These are phyloP conservation scores for Olyra latifolia DNA, from an alignment of 176 grass and related monocot species.

Conservation along the genomic window DNA sequence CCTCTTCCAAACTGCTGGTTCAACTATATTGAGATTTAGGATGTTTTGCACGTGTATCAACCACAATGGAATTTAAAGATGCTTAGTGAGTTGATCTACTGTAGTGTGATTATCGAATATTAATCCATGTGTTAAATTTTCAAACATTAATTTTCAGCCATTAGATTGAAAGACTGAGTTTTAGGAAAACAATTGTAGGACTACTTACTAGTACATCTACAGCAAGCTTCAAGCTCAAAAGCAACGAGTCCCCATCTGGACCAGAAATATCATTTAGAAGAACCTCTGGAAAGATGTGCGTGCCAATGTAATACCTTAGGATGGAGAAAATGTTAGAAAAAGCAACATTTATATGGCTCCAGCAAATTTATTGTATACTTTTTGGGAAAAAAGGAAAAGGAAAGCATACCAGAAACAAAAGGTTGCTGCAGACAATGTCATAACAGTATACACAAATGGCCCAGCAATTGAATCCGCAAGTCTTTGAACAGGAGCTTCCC, in stretches of 20 bases:
- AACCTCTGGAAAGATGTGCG: conserved; percentile 84
- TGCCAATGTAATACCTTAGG: conserved; percentile 82
- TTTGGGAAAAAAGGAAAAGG: conserved; percentile 27
- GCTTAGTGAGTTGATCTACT: background rate
- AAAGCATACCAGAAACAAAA: conserved; percentile 80
- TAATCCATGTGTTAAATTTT: background rate
- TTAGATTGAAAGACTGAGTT: background rate
- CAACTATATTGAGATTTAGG: background rate
- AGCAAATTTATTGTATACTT: background rate
- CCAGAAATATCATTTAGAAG: conserved; percentile 97
- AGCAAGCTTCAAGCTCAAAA: conserved; percentile 94
- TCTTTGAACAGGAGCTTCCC: conserved; percentile 91
- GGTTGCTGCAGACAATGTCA: conserved; percentile 77
- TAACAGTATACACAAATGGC: conserved; percentile 94
- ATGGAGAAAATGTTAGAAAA: conserved; percentile 6
- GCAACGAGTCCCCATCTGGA: conserved; percentile 72
- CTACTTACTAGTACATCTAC: conserved; percentile 90
- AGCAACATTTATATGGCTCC: background rate
- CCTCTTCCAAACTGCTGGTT: background rate
- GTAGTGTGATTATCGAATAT: background rate
- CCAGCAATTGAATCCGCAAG: conserved; percentile 96
- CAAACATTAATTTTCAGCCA: background rate
- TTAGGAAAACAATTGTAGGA: background rate
- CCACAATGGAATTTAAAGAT: background rate
- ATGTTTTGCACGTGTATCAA: conserved; percentile 1